Evolutionary conservation across 164 flowering plant genomes (phyloP), one percentile per base, ranked within the genome.

Genomic region (Berberis vulgaris): DNA sequence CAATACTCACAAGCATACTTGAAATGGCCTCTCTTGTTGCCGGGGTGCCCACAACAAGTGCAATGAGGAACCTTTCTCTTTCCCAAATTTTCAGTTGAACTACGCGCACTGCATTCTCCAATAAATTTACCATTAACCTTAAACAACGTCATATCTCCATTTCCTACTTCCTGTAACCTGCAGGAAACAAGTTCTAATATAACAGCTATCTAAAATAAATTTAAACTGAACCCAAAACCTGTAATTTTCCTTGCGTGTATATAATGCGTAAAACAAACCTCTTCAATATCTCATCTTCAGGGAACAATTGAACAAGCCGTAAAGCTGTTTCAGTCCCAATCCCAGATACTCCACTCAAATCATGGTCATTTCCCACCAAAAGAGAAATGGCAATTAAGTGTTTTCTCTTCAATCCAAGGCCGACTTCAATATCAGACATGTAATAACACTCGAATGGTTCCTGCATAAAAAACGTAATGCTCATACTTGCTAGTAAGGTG

Each of bases 41-140:
- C 97, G 3, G 92, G 97, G 80, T 95, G 97, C 57, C 99, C 97
- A 81, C 99, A 95, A 60, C 79, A 39, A 54, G 97, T 87, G 71
- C 99, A 95, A 67, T 95, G 99, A 60, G 83, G 78, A 52, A 60
- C 41, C 74, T 77, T 86, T 10, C n/a, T 45, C 72, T 69, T 82
- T 49, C 63, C 68, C n/a, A 73, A 69, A 53, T 44, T 74, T 59
- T 62, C 76, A 66, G 72, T 71, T 41, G 68, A 67, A 74, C 43
- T 45, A 44, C 62, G 41, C 52, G 57, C 6, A 46, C 11, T 1
- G 53, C 49, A 39, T 65, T 73, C 78, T 49, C 67, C 67, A 4
- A 49, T 40, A 54, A 59, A 63, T n/a, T 62, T 65, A n/a, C 43
- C 54, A 63, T 41, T 65, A 60, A 57, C 64, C 44, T 52, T 69